Conservation (phyloP, 2,329 filamentous ascomycete species). For the Ascochyta koolunga region DNA sequence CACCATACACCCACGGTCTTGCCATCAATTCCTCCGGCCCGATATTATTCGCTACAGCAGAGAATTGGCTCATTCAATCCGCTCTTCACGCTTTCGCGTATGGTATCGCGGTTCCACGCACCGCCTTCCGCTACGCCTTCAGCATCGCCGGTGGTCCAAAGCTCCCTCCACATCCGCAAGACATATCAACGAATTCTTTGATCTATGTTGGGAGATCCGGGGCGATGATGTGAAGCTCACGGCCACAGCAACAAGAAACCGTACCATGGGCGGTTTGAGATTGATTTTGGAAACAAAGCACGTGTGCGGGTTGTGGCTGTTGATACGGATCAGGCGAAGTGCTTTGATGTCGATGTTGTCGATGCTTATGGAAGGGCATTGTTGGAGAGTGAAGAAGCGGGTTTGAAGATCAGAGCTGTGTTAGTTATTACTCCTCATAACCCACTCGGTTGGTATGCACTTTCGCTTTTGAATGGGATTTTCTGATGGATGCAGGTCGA, state of each 20-base stretch:
- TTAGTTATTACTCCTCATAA: constrained; percentile 6
- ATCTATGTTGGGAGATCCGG: constrained; percentile 29
- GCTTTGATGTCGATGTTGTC: constrained; percentile 3
- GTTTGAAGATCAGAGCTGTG: background rate
- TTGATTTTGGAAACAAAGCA: constrained; percentile 56
- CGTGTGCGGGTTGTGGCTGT: constrained; percentile 19
- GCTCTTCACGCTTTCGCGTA: constrained; percentile 38
- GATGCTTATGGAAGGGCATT: background rate
- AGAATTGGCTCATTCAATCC: constrained; percentile 59
- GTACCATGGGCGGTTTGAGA: constrained; percentile 56
- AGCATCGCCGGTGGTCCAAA: background rate
- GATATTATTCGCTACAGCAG: constrained; percentile 59
- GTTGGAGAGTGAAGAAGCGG: background rate
- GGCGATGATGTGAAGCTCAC: constrained; percentile 49
- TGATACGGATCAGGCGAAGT: constrained; percentile 24
- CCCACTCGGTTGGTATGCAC: constrained; percentile 1
- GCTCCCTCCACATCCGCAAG: background rate
- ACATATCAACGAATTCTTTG: constrained; percentile 3
- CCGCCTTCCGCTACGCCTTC: background rate
- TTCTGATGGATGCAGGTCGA: background rate
- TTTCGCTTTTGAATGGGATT: too few species aligned
- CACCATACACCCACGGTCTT: constrained; percentile 46
- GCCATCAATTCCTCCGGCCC: constrained; percentile 52
- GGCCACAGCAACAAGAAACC: constrained; percentile 53
- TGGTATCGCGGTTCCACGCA: background rate